A percentile compares a stretch with the other conserved stretches of the same genome.
Evolutionary conservation across 1,139 yeast species (phyloP).

Genomic region (Yamadazyma trypodendri): DNA sequence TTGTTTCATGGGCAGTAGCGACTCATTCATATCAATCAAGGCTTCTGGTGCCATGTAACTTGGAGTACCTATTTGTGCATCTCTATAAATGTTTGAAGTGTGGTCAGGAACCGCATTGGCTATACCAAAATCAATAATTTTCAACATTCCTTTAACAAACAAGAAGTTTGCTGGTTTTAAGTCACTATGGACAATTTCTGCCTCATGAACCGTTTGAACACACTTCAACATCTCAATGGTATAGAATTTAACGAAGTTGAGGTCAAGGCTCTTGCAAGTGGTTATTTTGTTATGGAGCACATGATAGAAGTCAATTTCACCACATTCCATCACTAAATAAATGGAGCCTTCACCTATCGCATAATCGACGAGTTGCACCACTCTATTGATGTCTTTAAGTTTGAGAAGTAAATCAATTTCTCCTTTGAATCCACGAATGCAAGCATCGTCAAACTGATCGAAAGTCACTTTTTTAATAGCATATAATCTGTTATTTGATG

Average conservation of each 20-base stretch:
- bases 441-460: slow-evolving; percentile 75
- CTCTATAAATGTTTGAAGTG: slow-evolving; percentile 86
- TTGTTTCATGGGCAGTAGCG: slow-evolving; percentile 25
- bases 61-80: slow-evolving; percentile 92
- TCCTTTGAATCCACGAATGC: slow-evolving; percentile 79
- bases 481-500: slow-evolving; percentile 52
- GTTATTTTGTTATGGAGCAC: slow-evolving; percentile 62
- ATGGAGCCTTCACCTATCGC: slow-evolving; percentile 65
- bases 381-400: slow-evolving; percentile 64
- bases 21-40: slow-evolving; percentile 57
- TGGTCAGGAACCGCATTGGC: slow-evolving; percentile 94
- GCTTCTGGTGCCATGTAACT: slow-evolving; percentile 99
- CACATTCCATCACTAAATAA: slow-evolving; percentile 89
- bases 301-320: slow-evolving; percentile 87
- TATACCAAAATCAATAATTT: slow-evolving; percentile 93
- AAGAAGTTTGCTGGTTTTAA: slow-evolving; percentile 94
- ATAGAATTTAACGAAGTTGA: slow-evolving; percentile 79
- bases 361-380: slow-evolving; percentile 75
- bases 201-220: slow-evolving; percentile 82
- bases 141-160: slow-evolving; percentile 79
- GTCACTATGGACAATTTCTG: slow-evolving; percentile 92
- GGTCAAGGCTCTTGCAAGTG: slow-evolving; percentile 51
- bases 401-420: slow-evolving; percentile 75
- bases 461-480: slow-evolving; percentile 84
- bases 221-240: slow-evolving; percentile 79